A percentile compares a stretch with the other conserved stretches of the same genome.
These are phyloP conservation scores for Malbranchea zuffiana DNA, from an alignment of 2,329 filamentous ascomycete genomes.

Conservation along the genomic window DNA sequence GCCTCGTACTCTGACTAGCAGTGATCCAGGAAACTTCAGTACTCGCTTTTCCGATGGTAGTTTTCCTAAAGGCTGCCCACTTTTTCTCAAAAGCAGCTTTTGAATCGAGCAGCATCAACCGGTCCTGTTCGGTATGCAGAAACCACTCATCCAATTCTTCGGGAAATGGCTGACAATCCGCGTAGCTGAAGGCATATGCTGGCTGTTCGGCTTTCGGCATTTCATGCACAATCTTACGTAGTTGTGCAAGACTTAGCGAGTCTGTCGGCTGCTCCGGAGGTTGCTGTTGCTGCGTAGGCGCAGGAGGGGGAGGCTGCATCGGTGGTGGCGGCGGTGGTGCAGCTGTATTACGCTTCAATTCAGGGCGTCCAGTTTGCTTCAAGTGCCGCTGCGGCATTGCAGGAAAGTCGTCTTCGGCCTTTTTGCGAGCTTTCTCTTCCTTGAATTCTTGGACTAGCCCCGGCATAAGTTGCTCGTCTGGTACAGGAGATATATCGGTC, in stretches of 20 bases:
- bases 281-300: constrained; percentile 34
- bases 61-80: constrained; percentile 50
- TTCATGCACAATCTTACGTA: constrained; percentile 62
- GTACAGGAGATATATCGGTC: constrained; percentile 36
- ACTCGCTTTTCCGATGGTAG: constrained; percentile 21
- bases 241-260: constrained; percentile 64
- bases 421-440: constrained; percentile 13
- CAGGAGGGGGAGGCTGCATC: constrained; percentile 38
- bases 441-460: constrained; percentile 30
- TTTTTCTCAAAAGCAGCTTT: constrained; percentile 66
- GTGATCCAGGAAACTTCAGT: constrained; percentile 54
- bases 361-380: constrained; percentile 23
- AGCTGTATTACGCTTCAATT: constrained; percentile 27
- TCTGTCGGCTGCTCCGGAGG: constrained; percentile 40
- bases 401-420: constrained; percentile 11
- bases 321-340: constrained; percentile 31
- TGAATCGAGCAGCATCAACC: constrained; percentile 62
- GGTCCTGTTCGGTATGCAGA: constrained; percentile 77
- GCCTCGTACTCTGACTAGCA: constrained; percentile 43
- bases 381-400: constrained; percentile 15
- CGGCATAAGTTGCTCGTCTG: constrained; percentile 35
- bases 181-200: constrained; percentile 77
- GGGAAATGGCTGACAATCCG: constrained; percentile 60
- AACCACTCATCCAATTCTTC: constrained; percentile 98
- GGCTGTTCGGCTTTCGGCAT: constrained; percentile 58